Base-by-base conservation (phyloP, 176 grass and related monocot species). In the Urochloa ruziziensis region DNA sequence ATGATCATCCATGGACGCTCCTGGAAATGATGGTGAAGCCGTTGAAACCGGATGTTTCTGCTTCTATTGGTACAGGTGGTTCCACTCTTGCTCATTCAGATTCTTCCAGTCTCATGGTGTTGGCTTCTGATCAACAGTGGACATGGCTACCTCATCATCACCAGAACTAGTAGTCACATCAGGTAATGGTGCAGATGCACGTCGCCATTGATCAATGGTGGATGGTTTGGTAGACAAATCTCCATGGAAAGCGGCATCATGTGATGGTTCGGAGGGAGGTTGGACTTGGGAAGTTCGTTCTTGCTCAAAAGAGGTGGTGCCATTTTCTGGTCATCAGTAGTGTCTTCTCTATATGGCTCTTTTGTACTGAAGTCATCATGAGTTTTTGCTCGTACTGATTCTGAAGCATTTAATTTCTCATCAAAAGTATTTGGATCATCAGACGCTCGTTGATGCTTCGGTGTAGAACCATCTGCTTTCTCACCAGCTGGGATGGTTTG, bases 151-250 rank as follows among this genome's bases (percentile, higher is more conserved):
- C 76, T 53, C 34, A 74, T 73, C 34, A 80, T 35, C 46, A 42
- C 28, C 75, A 63, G 53, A 72, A 71, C 33, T 51, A 62, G 40
- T 16, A 62, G 65, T 79, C 49, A n/a, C n/a, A 24, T 28, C 78
- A 75, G 59, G 48, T 29, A 75, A 37, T 82, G 78, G 48, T 11
- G 3, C 51, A 67, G 78, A 82, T 59, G 78, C 4, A 46, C 2
- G 60, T 17, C 15, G 62, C 78, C 85, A 86, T 56, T 80, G 19
- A 73, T 65, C 59, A 74, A 86, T 73, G 46, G 67, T 74, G 77
- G 83, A 70, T 19, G 14, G 19, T 86, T 86, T 57, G 25, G 8
- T 69, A 24, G 83, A 70, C 62, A 69, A 19, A 69, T 78, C 84
- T 73, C 68, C 19, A 80, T 66, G 56, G 72, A 62, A 61, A 87